phyloP scores from a whole-genome alignment of 2,329 filamentous ascomycete genomes.

The Fusarium tjaetaba region DNA sequence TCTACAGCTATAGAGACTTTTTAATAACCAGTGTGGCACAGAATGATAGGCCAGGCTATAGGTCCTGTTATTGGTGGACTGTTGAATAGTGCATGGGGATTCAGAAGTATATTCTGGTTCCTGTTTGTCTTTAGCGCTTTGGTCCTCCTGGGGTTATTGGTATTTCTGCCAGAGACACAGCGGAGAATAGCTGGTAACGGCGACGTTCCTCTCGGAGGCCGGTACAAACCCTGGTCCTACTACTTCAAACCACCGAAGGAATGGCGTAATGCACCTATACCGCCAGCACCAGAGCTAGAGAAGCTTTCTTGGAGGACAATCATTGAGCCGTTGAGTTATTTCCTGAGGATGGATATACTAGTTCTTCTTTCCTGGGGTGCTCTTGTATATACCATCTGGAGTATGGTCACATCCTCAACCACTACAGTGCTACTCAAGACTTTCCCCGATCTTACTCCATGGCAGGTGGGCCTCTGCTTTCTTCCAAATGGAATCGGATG shows the following conservation, averaged over 20 bases:
- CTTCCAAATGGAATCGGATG: constrained; percentile 14
- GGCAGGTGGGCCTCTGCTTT: constrained; percentile 25
- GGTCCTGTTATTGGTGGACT: constrained; percentile 49
- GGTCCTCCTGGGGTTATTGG: constrained; percentile 6
- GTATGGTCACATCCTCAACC: constrained; percentile 51
- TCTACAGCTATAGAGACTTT: background rate
- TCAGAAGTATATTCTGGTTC: constrained; percentile 47
- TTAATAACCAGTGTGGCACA: background rate
- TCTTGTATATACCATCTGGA: constrained; percentile 53
- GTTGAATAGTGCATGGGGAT: constrained; percentile 42
- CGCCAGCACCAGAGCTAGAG: background rate
- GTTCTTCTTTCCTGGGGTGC: constrained; percentile 55
- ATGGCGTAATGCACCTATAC: background rate
- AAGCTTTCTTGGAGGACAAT: background rate
- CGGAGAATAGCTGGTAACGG: background rate
- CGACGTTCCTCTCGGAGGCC: background rate
- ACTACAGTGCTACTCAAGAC: constrained; percentile 40
- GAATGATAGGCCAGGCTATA: constrained; percentile 39
- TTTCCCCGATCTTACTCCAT: constrained; percentile 34
- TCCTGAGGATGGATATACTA: constrained; percentile 54
- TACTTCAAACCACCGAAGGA: background rate
- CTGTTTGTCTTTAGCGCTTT: constrained; percentile 38
- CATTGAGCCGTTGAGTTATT: background rate
- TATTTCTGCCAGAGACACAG: background rate
- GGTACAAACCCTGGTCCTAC: background rate